Conservation (phyloP, 805 yeast species). For the Yamadazyma sp. region DNA sequence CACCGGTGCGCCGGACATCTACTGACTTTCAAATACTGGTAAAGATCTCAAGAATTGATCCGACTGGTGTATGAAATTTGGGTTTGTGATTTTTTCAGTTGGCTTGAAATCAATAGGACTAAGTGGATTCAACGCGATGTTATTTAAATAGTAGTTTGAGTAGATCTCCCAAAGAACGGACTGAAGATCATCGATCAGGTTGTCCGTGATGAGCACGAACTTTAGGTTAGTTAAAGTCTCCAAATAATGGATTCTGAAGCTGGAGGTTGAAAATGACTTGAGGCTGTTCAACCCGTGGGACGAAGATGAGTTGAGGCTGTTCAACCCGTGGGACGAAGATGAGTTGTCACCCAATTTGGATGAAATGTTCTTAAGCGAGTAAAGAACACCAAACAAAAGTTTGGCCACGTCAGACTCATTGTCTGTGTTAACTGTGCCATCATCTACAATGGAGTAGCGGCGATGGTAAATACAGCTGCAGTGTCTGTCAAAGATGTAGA, state of each 20-base stretch:
- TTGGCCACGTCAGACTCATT: constrained; percentile 73
- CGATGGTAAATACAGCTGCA: constrained; percentile 82
- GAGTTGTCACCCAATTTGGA: constrained; percentile 46
- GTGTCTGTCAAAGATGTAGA: constrained; percentile 90
- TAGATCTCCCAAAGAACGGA: constrained; percentile 58
- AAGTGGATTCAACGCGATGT: constrained; percentile 56
- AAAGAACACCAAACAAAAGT: constrained; percentile 80
- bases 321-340: constrained; percentile 8
- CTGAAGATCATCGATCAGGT: constrained; percentile 54
- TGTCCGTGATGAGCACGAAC: constrained; percentile 73
- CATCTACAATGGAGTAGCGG: constrained; percentile 43
- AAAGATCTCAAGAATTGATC: constrained; percentile 46
- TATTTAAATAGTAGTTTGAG: constrained; percentile 54
- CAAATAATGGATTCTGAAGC: constrained; percentile 73
- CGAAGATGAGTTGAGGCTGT: background rate
- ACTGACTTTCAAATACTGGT: constrained; percentile 10
- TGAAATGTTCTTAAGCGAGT: constrained; percentile 75
- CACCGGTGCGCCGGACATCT: background rate
- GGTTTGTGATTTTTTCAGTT: constrained; percentile 48
- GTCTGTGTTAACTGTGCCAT: constrained; percentile 44
- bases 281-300: constrained; percentile 35
- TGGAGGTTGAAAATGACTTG: constrained; percentile 64
- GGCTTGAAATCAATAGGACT: constrained; percentile 50
- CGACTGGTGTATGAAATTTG: constrained; percentile 53
- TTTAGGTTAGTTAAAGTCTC: constrained; percentile 80